Percentiles rank a stretch among this genome's conserved stretches.
These are phyloP conservation scores for Xylaria sp. DNA, from an alignment of 2,329 filamentous ascomycete species.

Conservation along the genomic window DNA sequence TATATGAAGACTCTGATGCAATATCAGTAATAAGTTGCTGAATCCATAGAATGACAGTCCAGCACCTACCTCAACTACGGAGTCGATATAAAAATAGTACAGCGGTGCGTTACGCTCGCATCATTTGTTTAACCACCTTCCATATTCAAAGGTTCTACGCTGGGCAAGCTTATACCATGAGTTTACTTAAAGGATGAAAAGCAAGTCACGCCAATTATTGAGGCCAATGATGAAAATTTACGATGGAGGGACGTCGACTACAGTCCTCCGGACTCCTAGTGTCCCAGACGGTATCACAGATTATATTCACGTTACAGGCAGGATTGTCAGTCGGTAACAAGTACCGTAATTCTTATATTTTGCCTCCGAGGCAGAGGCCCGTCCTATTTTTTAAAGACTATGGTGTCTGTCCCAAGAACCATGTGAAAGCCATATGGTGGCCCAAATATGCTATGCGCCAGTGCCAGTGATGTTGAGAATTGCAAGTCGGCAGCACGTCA, in stretches of 20 bases:
- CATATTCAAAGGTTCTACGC: neutral
- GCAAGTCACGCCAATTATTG: neutral
- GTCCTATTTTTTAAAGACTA: conserved; percentile 13
- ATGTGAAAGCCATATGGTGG: neutral
- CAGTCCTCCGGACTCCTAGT: neutral
- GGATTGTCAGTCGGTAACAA: neutral
- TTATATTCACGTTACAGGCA: neutral
- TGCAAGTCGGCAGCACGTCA: conserved; percentile 8
- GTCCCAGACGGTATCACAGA: neutral
- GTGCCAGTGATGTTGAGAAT: conserved; percentile 20
- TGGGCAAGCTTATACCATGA: neutral
- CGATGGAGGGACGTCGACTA: neutral
- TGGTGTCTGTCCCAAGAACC: conserved; percentile 8
- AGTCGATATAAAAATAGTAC: too few relatives aligned
- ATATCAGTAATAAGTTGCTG: neutral
- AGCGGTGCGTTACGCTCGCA: neutral
- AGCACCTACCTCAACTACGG: too few relatives aligned
- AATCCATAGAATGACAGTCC: neutral
- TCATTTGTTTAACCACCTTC: neutral
- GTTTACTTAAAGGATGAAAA: neutral
- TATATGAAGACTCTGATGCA: too few relatives aligned
- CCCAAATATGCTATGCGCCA: conserved; percentile 15
- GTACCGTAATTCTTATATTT: conserved; percentile 2
- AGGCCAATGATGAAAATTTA: neutral
- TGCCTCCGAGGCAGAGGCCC: neutral